Conservation (phyloP, 257 asterid genomes). For the Jacaranda copaia region DNA sequence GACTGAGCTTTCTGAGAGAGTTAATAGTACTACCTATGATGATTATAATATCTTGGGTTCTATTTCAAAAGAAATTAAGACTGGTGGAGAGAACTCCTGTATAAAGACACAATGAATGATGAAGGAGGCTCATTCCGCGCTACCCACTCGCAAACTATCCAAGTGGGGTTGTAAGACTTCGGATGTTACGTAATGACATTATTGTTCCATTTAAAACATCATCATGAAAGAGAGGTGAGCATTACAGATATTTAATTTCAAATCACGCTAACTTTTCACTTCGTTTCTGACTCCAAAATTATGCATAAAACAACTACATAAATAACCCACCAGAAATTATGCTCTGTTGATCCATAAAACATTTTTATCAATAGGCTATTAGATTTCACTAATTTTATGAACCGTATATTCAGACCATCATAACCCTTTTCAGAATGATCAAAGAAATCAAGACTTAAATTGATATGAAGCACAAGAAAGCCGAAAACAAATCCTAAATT, state of each 20-base stretch:
- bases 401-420: neutral
- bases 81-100: neutral
- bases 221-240: neutral
- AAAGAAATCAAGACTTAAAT: neutral
- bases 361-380: neutral
- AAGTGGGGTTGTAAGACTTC: neutral
- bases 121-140: neutral
- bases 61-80: neutral
- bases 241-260: neutral
- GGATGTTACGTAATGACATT: neutral
- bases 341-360: neutral
- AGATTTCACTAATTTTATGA: neutral
- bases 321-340: neutral
- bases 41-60: neutral
- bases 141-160: neutral
- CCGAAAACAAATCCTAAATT: neutral
- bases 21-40: neutral
- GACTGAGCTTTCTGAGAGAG: neutral
- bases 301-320: neutral
- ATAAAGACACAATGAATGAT: neutral
- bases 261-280: neutral
- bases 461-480: neutral
- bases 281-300: neutral
- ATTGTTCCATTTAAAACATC: neutral
- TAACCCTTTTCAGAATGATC: neutral